Base-by-base conservation (phyloP, 495 filamentous ascomycete genomes). In the Tuber aestivum region DNA sequence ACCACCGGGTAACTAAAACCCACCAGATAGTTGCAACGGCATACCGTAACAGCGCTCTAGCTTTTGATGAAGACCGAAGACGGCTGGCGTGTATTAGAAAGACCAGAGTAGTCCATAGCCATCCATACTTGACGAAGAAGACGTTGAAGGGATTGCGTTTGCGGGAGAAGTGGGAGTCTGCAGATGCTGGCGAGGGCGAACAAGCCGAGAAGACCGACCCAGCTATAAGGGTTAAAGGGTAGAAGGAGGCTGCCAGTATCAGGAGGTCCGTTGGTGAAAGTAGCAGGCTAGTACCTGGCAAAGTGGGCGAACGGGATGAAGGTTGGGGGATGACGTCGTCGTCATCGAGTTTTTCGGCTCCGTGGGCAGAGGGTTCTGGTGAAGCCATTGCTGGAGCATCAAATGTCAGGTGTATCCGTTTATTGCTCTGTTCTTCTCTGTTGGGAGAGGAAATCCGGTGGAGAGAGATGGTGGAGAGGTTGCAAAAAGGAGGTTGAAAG, bases 111-210 rank as follows among this genome's bases (percentile, higher is more conserved):
- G 92, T 89, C 95, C 95, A 99, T 44, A 91, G 86, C 95, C 95
- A 99, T 70, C 94, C 95, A 70, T 92, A 87, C 86, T 99, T 99
- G 78, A 99, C 95, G 77, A 99, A 98, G 77, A 92, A 87, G 69
- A 90, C 76, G 83, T 99, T 99, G 87, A 97, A 90, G 75, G 97
- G 74, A 85, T 99, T 99, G 79, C 89, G 86, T 82, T 98, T 99
- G 61, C 90, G 89, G 50, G 94, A 94, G 84, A 97, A 99, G 87
- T 97, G 97, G 80, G 91, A 94, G 65, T 87, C 86, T 10, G 87
- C 86, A 32, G 79, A 84, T 80, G 89, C 89, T 27, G 89, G 89
- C 32, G 89, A 85, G 4, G 94, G 93, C 40, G 92, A 93, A 72
- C 97, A 86, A 72, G 89, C 84, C 14, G 90, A 90, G 88, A 93